Base-by-base conservation (phyloP, 2,329 filamentous ascomycete species). In the Colletotrichum coccodes region DNA sequence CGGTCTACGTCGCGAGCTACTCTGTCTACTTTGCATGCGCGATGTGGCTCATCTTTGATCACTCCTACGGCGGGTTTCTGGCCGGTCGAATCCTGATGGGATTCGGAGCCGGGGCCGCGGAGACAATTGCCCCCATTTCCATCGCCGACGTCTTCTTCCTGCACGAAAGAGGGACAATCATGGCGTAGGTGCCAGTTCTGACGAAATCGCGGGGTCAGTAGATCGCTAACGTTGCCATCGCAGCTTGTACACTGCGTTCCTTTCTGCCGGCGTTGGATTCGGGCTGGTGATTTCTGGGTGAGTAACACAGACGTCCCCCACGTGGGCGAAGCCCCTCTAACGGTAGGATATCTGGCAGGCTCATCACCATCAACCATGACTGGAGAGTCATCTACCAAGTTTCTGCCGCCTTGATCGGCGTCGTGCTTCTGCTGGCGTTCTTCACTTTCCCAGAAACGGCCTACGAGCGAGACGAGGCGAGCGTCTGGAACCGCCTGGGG, bases 371-470 rank as follows among this genome's bases (percentile, higher is more conserved):
- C 65, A 70, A 81, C 47, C 77, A 85, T 68, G 61, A 76, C 34
- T 88, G 86, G 86, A 77, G 85, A 30, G 79, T 80, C 42, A 87
- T 88, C 58, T 88, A 88, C 72, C 81, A 85, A 71, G 80, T 87
- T 11, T 82, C 83, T 6, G 75, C 82, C 3, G 86, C 81, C n/a
- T 73, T 89, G 14, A 80, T 89, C 52, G 86, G 84, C 14, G 70
- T 79, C 9, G 77, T 84, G 28, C 82, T 85, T 1, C 59, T 88
- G 1, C 71, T 88, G 3, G 80, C 84, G 8, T 76, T 86, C 72
- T 83, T 89, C 64, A 85, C 84, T 6, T 85, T 89, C 59, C 87
- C 87, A 0, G 87, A 89, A 73, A 97, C 86, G 0, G 81, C 82
- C 9, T 89, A 82, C 73, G 75, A 73, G 49, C 79, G 85, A 66